Base-by-base conservation (phyloP, 352 stramenopile species). In the Aphanomyces invadans region DNA sequence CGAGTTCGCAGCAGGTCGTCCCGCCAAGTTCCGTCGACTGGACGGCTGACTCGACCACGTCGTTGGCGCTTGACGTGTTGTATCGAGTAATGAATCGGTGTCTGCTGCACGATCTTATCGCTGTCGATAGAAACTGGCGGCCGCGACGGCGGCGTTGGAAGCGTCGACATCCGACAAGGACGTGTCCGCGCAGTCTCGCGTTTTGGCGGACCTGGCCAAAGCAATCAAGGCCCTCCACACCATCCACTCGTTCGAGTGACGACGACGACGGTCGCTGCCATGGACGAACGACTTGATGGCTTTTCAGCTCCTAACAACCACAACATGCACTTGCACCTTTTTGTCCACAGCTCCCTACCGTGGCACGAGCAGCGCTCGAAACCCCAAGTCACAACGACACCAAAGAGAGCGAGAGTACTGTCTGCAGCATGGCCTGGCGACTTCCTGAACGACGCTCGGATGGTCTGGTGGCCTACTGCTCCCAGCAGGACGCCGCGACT, bases 81-180 rank as follows among this genome's bases (percentile, higher is more conserved):
- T 57, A 42, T 49, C 36, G 33, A 31, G 23, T 55, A 57, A 1
- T n/a, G n/a, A n/a, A n/a, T 42, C 36, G 36, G 36, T 42, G 36
- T 42, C 15, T 63, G 23, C 32, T 51, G 28, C 12, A 25, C 33
- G 64, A 31, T 62, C 3, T 73, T 26, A 65, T 25, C 29, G 62
- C 45, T 64, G 2, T 28, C 44, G 54, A 53, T 70, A 92, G 83
- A 92, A 90, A 90, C 83, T 92, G 62, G 76, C 74, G 70, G 71
- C 79, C 21, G 72, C 89, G 55, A 78, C 79, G 21, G 62, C 76
- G 29, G 81, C 79, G 17, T 70, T 92, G 7, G 83, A 77, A 17
- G 69, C 76, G 3, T 72, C 66, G 25, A 83, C 88, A 63, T 76
- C 88, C 62, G 77, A 68, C 53, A 83, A 89, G 63, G 80, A 83